Evolutionary conservation across 352 stramenopile genomes (phyloP).

Genomic region (Globisporangium cederbergense): DNA sequence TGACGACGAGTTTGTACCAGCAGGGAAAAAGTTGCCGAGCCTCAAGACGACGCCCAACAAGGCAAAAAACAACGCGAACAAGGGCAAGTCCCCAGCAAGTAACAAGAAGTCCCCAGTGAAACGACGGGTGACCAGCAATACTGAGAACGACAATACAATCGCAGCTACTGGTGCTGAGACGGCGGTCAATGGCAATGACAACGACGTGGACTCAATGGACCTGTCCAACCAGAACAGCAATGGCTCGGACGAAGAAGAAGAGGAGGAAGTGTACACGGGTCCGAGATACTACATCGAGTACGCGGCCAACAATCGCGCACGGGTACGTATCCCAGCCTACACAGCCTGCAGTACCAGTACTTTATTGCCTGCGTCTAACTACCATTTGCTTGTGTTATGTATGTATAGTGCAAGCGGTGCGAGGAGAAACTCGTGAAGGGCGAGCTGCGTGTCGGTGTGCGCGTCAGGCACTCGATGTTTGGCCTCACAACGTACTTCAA

Average conservation of each 20-base stretch:
- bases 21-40: conserved; percentile 18
- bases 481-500: conserved; percentile 81
- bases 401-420: conserved; percentile 69
- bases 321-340: conserved; percentile 26
- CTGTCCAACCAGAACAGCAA: conserved; percentile 13
- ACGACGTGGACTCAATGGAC: conserved; percentile 40
- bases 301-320: conserved; percentile 45
- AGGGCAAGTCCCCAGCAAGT: conserved; percentile 8
- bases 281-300: conserved; percentile 74
- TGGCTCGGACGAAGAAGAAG: conserved; percentile 28
- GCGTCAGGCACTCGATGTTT: conserved; percentile 77
- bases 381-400: not conserved
- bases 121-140: conserved; percentile 1
- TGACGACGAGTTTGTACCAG: conserved; percentile 30
- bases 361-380: not conserved
- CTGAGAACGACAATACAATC: not conserved
- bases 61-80: conserved; percentile 10
- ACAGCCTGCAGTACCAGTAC: not conserved
- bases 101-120: conserved; percentile 13
- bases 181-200: conserved; percentile 20
- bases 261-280: conserved; percentile 42
- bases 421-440: conserved; percentile 53
- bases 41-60: conserved; percentile 13
- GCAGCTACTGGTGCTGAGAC: not conserved
- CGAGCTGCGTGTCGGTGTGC: conserved; percentile 48